Base-by-base conservation (phyloP, 2,329 filamentous ascomycete genomes). In the Aspergillus piperis region DNA sequence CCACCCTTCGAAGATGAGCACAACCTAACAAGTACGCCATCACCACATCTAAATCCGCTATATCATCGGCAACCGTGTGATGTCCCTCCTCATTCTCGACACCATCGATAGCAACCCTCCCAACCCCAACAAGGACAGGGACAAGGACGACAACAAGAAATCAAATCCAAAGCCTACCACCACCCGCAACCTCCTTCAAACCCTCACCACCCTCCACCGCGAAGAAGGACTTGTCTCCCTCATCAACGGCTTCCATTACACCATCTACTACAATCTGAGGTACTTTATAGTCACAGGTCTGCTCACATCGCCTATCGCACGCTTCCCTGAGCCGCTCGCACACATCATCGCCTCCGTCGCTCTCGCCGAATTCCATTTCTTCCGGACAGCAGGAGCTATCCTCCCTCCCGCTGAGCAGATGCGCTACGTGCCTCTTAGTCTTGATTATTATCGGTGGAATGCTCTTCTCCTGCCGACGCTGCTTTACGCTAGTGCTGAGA, bases 21-120 rank as follows among this genome's bases (percentile, higher is more conserved):
- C 32, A 23, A 27, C 3, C 19, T 21, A 11, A 13, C 32, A 36
- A 36, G 32, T 15, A 5, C 11, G 17, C 11, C 32, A 36, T 13
- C 32, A 36, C 11, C 32, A 36, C 11, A 11, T 13, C 8, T 27
- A 60, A 52, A 57, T 52, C 3, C 32, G 17, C 17, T 57, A 60
- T 17, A 23, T 47, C 1, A 51, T 56, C 36, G 44, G 58, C 13
- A 38, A 56, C 17, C 52, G 56, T 0, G 2, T 56, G 5, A 51
- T 60, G 58, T 36, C 23, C 5, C 25, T 56, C 5, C 36, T 60
- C 30, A 60, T 60, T 25, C 52, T 60, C 11, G 58, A 60, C n/a
- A 52, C 58, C 11, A 6, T 50, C 8, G 30, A 47, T n/a, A 13
- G 13, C 23, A 8, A 17, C 17, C 21, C 52, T 11, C 32, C 32